Conservation (phyloP, 192 early-diverging fungal genomes). For the Mortierella claussenii region DNA sequence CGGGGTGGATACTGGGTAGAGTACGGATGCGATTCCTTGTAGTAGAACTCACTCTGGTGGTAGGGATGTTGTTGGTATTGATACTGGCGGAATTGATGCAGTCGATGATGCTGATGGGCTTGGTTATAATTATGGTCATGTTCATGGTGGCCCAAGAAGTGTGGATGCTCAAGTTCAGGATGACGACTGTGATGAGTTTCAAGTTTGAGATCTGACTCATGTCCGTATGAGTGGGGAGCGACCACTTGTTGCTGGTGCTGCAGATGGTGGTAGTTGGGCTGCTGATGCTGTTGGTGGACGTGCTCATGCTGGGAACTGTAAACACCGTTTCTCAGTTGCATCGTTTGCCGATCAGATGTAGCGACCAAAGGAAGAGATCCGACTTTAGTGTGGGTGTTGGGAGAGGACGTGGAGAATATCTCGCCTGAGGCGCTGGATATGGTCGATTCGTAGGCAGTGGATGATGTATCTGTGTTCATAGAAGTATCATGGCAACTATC, state of each 20-base stretch:
- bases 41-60: constrained; percentile 1
- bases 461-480: not conserved
- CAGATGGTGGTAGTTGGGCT: not conserved
- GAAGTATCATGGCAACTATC: not conserved
- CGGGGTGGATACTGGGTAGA: constrained; percentile 27
- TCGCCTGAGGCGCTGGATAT: constrained; percentile 18
- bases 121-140: constrained; percentile 15
- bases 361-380: not conserved
- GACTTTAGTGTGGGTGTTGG: not conserved
- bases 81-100: not conserved
- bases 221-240: not conserved
- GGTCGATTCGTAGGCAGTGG: constrained; percentile 12
- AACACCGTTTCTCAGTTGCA: not conserved
- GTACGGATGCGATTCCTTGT: constrained; percentile 29
- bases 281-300: not conserved
- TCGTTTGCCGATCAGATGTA: not conserved
- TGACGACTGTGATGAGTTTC: no score
- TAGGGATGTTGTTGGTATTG: not conserved
- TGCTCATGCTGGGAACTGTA: not conserved
- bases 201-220: not conserved
- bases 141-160: not conserved
- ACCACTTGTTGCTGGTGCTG: constrained; percentile 15
- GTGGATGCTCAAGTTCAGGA: not conserved
- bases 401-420: constrained; percentile 8
- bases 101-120: not conserved